Percentiles rank a stretch among this genome's conserved stretches.
phyloP scores from a whole-genome alignment of 768 basidiomycete genomes.

The Amanita rubescens region DNA sequence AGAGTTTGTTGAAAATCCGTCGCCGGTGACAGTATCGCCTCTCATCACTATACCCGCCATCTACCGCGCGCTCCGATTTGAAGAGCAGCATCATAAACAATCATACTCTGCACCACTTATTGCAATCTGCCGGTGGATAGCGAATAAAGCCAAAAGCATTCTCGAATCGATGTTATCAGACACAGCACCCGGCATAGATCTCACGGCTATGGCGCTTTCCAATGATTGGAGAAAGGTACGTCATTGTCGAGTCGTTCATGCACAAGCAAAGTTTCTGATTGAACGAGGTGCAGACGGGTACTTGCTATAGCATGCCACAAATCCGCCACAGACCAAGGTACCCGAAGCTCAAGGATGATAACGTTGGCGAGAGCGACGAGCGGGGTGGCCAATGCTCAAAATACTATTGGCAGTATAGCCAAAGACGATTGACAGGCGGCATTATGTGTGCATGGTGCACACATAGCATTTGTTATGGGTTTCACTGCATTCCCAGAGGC shows the following conservation, averaged over 20 bases:
- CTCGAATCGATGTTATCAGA: too few species aligned
- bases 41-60: background rate
- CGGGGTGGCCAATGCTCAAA: background rate
- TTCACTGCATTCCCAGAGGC: background rate
- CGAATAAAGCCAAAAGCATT: too few species aligned
- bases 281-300: slow-evolving; percentile 16
- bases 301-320: slow-evolving; percentile 23
- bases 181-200: too few species aligned
- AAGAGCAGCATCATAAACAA: too few species aligned
- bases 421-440: background rate
- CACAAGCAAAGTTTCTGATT: too few species aligned
- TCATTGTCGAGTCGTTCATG: too few species aligned
- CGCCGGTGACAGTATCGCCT: background rate
- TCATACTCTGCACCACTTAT: too few species aligned
- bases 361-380: background rate
- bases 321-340: slow-evolving; percentile 22
- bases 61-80: too few species aligned
- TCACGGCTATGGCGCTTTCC: too few species aligned
- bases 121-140: too few species aligned
- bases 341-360: slow-evolving; percentile 5
- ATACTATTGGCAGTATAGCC: background rate
- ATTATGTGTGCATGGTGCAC: background rate
- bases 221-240: background rate
- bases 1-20: background rate
- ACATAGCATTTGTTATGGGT: background rate